A percentile compares a stretch with the other conserved stretches of the same genome.
phyloP scores from a whole-genome alignment of 345 rosid genomes.

The Heritiera fomes region DNA sequence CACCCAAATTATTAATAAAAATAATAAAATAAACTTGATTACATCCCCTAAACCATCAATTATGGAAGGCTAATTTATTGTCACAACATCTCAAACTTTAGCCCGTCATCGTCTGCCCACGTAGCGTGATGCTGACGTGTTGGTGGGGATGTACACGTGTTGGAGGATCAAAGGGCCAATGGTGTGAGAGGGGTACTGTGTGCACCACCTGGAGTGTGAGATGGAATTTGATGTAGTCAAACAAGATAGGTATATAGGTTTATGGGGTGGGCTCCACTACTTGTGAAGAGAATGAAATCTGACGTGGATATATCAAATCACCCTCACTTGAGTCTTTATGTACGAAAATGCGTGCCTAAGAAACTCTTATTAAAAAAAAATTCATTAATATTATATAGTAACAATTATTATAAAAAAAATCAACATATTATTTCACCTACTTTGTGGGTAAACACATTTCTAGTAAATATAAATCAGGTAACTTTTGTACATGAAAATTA shows the following conservation, averaged over 20 bases:
- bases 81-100: background rate
- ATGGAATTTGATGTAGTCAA: slow-evolving; percentile 26
- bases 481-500: too few species aligned
- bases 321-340: background rate
- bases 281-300: slow-evolving; percentile 13
- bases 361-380: background rate
- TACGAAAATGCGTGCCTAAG: background rate
- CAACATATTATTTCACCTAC: background rate
- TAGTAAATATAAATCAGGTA: too few species aligned
- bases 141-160: slow-evolving; percentile 29
- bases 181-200: background rate
- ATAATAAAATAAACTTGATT: background rate
- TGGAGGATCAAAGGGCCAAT: background rate
- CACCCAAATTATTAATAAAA: background rate
- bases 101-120: background rate
- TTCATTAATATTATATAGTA: too few species aligned
- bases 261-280: slow-evolving; percentile 11
- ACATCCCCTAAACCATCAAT: slow-evolving; percentile 22
- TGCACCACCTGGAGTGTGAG: slow-evolving; percentile 20
- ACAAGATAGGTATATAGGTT: background rate
- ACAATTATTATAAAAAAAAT: too few species aligned
- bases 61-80: background rate
- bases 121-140: background rate
- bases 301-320: slow-evolving; percentile 28
- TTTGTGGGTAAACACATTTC: too few species aligned